Percentiles rank a stretch among this genome's conserved stretches.
Evolutionary conservation across 345 rosid genomes (phyloP).

Genomic region (Linum usitatissimum): DNA sequence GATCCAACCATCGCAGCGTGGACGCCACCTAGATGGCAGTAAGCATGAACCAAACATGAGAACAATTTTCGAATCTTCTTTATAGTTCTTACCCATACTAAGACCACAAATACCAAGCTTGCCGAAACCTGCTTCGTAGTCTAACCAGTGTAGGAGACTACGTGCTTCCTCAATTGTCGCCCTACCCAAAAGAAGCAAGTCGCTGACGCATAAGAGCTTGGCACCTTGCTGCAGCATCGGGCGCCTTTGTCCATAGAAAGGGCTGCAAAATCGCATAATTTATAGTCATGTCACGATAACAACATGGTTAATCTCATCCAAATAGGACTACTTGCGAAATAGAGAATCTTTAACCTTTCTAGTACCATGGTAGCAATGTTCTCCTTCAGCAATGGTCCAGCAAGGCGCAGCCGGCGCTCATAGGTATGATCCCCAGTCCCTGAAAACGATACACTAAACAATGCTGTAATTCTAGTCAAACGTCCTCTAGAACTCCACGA

Average conservation of each 20-base stretch:
- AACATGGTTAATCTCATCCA: conserved; percentile 13
- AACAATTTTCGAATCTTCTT: not conserved
- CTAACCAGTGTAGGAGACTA: conserved; percentile 83
- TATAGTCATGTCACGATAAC: conserved; percentile 5
- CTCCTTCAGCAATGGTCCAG: conserved; percentile 79
- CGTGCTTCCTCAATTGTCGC: conserved; percentile 93
- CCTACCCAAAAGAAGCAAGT: conserved; percentile 85
- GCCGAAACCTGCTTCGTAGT: conserved; percentile 75
- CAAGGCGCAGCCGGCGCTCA: conserved; percentile 83
- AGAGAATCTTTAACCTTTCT: conserved; percentile 59
- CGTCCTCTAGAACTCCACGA: no score
- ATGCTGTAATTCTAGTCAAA: not conserved
- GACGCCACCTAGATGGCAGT: conserved; percentile 62
- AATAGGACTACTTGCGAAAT: conserved; percentile 11
- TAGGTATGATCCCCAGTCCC: conserved; percentile 96
- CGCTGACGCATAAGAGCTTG: conserved; percentile 88
- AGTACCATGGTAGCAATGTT: conserved; percentile 95
- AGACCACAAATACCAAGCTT: conserved; percentile 96
- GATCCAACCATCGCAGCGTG: conserved; percentile 99
- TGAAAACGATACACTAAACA: conserved; percentile 21
- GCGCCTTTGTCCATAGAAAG: conserved; percentile 90
- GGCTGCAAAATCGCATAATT: conserved; percentile 48
- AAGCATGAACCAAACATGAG: conserved; percentile 16
- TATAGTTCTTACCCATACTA: conserved; percentile 72
- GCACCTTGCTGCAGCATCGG: conserved; percentile 81